Evolutionary conservation across 106 monocot genomes (phyloP).

Genomic region (Dioscorea alata): DNA sequence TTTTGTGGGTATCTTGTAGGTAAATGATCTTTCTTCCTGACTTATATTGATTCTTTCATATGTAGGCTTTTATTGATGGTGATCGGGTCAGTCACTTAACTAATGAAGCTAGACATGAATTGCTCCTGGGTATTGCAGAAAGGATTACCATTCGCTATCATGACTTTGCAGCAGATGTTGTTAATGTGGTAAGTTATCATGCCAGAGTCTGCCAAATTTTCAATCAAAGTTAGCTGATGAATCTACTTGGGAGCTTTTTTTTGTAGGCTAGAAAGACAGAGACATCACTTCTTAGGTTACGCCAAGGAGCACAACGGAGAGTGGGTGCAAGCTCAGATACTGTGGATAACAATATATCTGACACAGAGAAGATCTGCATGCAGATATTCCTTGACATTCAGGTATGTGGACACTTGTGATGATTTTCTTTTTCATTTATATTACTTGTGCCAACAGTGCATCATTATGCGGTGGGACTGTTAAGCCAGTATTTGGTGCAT

Average conservation of each 20-base stretch:
- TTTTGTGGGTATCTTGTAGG: not conserved
- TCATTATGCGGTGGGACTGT: not conserved
- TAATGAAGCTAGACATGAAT: constrained; percentile 34
- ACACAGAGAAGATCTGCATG: constrained; percentile 96
- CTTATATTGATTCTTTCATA: not conserved
- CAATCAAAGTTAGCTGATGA: no score
- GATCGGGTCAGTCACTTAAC: constrained; percentile 42
- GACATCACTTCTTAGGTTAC: constrained; percentile 75
- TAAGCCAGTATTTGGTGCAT: not conserved
- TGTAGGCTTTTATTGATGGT: constrained; percentile 74
- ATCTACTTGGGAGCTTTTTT: not conserved
- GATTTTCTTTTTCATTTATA: constrained; percentile 2
- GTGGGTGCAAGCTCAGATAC: constrained; percentile 73
- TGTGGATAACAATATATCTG: constrained; percentile 68
- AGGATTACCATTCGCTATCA: constrained; percentile 71
- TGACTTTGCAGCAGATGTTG: constrained; percentile 75
- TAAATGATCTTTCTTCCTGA: not conserved
- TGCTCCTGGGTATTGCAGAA: constrained; percentile 42
- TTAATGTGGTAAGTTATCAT: constrained; percentile 62
- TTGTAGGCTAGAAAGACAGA: constrained; percentile 82
- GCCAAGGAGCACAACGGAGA: constrained; percentile 87
- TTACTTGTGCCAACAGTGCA: no score
- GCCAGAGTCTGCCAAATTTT: not conserved
- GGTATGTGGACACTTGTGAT: constrained; percentile 25
- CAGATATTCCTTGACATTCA: constrained; percentile 97